A percentile compares a stretch with the other conserved stretches of the same genome.
phyloP scores from a whole-genome alignment of 495 filamentous ascomycete genomes.

The Mytilinidion resinicola region DNA sequence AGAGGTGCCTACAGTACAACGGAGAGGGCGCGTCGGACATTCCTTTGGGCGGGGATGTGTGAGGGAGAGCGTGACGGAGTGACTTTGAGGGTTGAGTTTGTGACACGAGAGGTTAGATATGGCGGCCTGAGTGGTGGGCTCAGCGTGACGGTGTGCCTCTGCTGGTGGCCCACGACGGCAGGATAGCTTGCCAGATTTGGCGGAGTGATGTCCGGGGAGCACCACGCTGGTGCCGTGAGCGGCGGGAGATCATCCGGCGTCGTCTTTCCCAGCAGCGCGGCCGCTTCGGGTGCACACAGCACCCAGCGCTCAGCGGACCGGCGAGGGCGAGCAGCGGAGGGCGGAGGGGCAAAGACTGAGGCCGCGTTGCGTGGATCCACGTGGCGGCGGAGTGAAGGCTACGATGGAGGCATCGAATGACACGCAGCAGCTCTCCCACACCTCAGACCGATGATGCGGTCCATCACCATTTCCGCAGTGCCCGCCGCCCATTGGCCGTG shows the following conservation, averaged over 20 bases:
- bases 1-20: not conserved
- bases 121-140: not conserved
- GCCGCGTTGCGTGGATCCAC: slow-evolving; percentile 10
- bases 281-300: not conserved
- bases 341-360: not conserved
- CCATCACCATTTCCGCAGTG: not conserved
- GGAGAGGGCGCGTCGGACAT: not conserved
- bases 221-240: not conserved
- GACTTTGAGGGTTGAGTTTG: not conserved
- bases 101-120: not conserved
- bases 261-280: not conserved
- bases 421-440: not conserved
- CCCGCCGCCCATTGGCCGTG: slow-evolving; percentile 2
- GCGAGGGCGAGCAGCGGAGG: not conserved
- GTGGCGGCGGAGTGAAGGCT: slow-evolving; percentile 7
- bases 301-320: not conserved
- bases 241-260: not conserved
- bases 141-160: not conserved
- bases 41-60: not conserved
- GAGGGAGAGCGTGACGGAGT: not conserved
- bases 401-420: slow-evolving; percentile 2
- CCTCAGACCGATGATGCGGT: not conserved
- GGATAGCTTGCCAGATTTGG: not conserved
- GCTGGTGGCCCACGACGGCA: not conserved
- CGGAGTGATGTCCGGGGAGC: not conserved